phyloP scores from a whole-genome alignment of 495 filamentous ascomycete genomes.

The Neurospora tetraspora region DNA sequence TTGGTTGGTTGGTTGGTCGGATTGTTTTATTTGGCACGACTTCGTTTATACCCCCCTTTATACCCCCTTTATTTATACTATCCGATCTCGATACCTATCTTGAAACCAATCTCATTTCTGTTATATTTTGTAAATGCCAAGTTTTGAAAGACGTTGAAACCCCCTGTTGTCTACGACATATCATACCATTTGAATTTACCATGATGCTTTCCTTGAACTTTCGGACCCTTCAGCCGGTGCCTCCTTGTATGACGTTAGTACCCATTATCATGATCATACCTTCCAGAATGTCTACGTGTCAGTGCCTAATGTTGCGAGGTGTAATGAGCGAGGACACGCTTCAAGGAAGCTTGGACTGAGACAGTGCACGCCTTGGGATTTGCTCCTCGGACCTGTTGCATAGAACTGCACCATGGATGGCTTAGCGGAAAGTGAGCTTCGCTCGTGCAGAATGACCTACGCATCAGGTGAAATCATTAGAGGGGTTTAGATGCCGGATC shows the following conservation, averaged over 20 bases:
- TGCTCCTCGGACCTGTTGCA: background rate
- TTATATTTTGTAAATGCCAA: background rate
- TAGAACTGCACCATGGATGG: background rate
- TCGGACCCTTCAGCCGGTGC: background rate
- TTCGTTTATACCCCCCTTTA: background rate
- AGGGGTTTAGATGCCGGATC: background rate
- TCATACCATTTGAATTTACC: background rate
- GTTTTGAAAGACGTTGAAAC: background rate
- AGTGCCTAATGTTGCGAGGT: background rate
- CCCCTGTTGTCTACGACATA: background rate
- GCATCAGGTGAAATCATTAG: background rate
- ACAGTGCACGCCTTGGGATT: background rate
- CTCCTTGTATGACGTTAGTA: background rate
- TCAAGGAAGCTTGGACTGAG: background rate
- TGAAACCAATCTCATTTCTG: background rate
- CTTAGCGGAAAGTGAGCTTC: background rate
- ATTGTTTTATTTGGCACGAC: background rate
- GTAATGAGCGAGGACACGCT: background rate
- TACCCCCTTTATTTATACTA: background rate
- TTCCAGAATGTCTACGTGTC: background rate
- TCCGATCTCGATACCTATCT: background rate
- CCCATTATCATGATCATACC: background rate
- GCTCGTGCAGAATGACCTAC: background rate
- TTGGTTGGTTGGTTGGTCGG: background rate
- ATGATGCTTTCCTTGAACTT: background rate